Conservation (phyloP, 1,139 yeast species). For the Meyerozyma elateridarum region DNA sequence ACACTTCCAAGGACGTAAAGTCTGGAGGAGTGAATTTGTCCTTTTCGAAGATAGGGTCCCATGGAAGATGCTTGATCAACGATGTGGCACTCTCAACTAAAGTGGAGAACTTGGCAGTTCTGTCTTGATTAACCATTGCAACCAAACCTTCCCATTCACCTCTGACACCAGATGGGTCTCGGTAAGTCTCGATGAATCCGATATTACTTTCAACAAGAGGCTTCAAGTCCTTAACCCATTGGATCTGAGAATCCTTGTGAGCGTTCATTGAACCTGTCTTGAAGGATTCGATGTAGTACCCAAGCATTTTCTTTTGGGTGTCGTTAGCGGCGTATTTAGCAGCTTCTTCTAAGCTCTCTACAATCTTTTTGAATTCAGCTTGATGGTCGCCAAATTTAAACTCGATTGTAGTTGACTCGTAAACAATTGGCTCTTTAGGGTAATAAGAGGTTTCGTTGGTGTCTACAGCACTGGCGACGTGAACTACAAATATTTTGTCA, state of each 20-base stretch:
- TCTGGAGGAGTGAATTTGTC: constrained; percentile 88
- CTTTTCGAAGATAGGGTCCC: constrained; percentile 73
- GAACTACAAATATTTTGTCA: constrained; percentile 44
- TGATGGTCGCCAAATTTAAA: constrained; percentile 76
- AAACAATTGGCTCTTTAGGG: constrained; percentile 23
- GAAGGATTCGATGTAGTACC: constrained; percentile 64
- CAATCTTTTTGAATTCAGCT: constrained; percentile 57
- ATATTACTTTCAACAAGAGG: constrained; percentile 83
- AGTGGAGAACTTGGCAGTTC: constrained; percentile 72
- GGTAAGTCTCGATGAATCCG: constrained; percentile 87
- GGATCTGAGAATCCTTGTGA: constrained; percentile 77
- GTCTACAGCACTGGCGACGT: constrained; percentile 55
- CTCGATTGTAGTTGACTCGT: constrained; percentile 29
- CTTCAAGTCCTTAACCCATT: constrained; percentile 84
- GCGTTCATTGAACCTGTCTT: constrained; percentile 80
- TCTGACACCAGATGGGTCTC: constrained; percentile 88
- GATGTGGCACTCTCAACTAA: constrained; percentile 64
- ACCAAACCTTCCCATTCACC: constrained; percentile 95
- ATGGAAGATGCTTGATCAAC: constrained; percentile 67
- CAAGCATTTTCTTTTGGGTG: constrained; percentile 62
- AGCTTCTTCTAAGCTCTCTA: constrained; percentile 53
- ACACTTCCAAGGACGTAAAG: constrained; percentile 82
- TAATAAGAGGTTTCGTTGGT: constrained; percentile 41
- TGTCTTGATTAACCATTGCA: constrained; percentile 86
- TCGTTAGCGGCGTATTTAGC: constrained; percentile 65